Conservation (phyloP, 106 monocot species). For the Triglochin maritima region DNA sequence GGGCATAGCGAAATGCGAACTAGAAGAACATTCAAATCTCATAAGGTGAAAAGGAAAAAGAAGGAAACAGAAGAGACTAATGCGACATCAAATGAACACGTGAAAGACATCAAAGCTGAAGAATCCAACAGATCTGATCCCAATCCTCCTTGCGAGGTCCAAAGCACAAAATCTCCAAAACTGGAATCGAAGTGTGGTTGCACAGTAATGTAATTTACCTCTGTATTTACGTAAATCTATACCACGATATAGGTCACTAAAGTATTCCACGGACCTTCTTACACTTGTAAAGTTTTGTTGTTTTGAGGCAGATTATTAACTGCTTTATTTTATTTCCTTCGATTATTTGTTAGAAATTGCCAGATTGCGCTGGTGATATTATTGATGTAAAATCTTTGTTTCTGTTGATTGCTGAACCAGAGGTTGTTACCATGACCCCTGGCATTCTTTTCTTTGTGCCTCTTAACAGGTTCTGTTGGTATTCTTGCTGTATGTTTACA, state of each 20-base stretch:
- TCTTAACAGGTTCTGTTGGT: not conserved
- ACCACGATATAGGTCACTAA: not conserved
- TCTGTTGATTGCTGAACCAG: slow-evolving; percentile 1
- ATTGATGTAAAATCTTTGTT: slow-evolving; percentile 12
- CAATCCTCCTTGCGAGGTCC: slow-evolving; percentile 16
- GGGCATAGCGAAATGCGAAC: slow-evolving; percentile 9
- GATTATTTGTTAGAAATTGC: slow-evolving; percentile 22
- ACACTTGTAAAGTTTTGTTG: slow-evolving; percentile 5
- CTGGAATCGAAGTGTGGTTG: slow-evolving; percentile 88
- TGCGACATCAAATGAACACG: slow-evolving; percentile 12
- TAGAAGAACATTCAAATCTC: slow-evolving; percentile 19
- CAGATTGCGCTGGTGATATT: slow-evolving; percentile 11
- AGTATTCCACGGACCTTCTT: not conserved
- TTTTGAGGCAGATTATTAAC: not conserved
- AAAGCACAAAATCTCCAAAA: slow-evolving; percentile 51
- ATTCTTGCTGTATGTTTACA: too few species aligned
- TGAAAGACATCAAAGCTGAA: slow-evolving; percentile 10
- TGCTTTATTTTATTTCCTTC: not conserved
- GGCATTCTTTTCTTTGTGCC: not conserved
- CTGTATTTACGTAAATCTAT: too few species aligned
- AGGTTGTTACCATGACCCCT: slow-evolving; percentile 1
- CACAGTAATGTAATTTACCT: slow-evolving; percentile 60
- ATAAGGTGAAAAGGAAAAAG: slow-evolving; percentile 32
- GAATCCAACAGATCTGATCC: slow-evolving; percentile 7
- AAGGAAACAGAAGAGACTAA: slow-evolving; percentile 13